Percentiles rank a stretch among this genome's conserved stretches.
Evolutionary conservation across 225 moss, liverwort and hornwort genomes (phyloP).

Genomic region (Pleurozium schreberi): DNA sequence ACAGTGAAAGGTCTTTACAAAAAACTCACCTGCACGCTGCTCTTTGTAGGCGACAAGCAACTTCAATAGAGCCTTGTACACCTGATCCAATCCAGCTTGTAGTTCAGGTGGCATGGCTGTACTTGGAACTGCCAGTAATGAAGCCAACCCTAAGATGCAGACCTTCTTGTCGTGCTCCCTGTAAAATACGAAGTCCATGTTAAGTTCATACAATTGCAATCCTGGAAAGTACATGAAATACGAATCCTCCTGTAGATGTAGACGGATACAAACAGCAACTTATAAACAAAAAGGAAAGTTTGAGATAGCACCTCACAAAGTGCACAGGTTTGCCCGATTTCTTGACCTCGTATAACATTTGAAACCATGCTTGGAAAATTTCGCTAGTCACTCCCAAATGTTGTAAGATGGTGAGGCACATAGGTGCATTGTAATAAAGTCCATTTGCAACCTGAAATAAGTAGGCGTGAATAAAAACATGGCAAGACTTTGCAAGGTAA

Average conservation of each 20-base stretch:
- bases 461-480: neutral
- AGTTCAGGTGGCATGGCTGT: constrained; percentile 73
- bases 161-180: constrained; percentile 99
- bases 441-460: constrained; percentile 76
- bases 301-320: constrained; percentile 54
- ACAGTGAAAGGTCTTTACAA: neutral
- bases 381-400: constrained; percentile 73
- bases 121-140: constrained; percentile 59
- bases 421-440: constrained; percentile 79
- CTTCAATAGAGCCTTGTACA: constrained; percentile 81
- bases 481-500: neutral
- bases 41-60: constrained; percentile 89
- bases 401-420: constrained; percentile 77
- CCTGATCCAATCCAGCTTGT: constrained; percentile 85
- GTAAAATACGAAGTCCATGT: neutral
- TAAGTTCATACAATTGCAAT: neutral
- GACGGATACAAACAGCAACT: neutral
- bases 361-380: constrained; percentile 88
- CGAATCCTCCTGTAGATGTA: neutral
- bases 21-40: constrained; percentile 61
- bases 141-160: constrained; percentile 76
- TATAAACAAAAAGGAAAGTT: neutral
- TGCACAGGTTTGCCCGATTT: constrained; percentile 78
- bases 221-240: neutral
- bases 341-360: constrained; percentile 89